These are phyloP conservation scores for Solanum pimpinellifolium DNA, from an alignment of 257 asterid genomes.

Conservation along the genomic window DNA sequence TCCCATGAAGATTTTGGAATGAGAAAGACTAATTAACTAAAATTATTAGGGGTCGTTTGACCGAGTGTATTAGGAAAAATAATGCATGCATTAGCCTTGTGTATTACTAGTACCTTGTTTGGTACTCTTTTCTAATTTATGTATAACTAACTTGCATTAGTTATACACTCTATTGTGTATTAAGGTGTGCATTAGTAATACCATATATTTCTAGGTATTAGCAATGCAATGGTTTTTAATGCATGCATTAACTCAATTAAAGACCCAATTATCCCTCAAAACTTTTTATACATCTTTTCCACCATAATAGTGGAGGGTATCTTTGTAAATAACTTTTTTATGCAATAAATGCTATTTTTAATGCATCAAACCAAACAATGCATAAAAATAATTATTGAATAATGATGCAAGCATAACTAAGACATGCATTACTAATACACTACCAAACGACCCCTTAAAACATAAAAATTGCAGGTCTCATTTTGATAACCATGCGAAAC, in stretches of 20 bases:
- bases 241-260: too few species aligned
- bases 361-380: not conserved
- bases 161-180: too few species aligned
- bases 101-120: not conserved
- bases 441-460: not conserved
- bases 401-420: not conserved
- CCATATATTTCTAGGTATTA: too few species aligned
- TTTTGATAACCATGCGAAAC: not conserved
- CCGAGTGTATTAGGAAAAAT: not conserved
- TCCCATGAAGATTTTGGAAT: not conserved
- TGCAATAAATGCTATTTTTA: not conserved
- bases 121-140: not conserved
- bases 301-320: not conserved
- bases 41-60: not conserved
- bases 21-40: not conserved
- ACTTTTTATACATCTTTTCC: not conserved
- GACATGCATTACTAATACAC: not conserved
- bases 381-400: not conserved
- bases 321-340: too few species aligned
- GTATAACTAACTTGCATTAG: not conserved
- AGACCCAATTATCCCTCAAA: too few species aligned
- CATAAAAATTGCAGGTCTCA: not conserved
- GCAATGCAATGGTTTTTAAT: too few species aligned
- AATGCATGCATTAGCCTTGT: not conserved
- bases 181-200: too few species aligned